Conservation (phyloP, 1,284 basidiomycete genomes). For the Rugosomyces carneus region DNA sequence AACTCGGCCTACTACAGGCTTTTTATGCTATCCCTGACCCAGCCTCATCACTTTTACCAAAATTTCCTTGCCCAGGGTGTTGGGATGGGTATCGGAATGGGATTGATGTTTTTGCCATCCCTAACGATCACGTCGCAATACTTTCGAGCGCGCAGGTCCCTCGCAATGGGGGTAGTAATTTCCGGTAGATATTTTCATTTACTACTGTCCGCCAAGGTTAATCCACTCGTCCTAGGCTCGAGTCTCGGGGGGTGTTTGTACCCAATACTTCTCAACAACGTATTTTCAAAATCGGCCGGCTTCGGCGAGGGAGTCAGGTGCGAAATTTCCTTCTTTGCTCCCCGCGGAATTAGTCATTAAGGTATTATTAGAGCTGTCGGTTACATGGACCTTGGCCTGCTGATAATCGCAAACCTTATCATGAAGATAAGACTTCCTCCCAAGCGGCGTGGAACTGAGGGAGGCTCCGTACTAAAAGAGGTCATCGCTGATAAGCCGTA, state of each 20-base stretch:
- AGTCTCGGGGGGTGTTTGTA: conserved; percentile 41
- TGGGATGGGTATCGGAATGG: conserved; percentile 41
- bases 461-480: conserved; percentile 19
- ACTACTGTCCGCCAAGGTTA: not conserved
- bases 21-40: conserved; percentile 28
- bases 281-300: conserved; percentile 27
- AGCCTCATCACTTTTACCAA: conserved; percentile 30
- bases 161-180: conserved; percentile 43
- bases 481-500: conserved; percentile 28
- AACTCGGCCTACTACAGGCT: conserved; percentile 12
- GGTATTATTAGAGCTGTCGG: conserved; percentile 25
- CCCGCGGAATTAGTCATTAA: not conserved
- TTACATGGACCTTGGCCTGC: conserved; percentile 29
- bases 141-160: conserved; percentile 35
- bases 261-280: conserved; percentile 42
- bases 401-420: conserved; percentile 31
- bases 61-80: conserved; percentile 39
- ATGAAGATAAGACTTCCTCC: conserved; percentile 32
- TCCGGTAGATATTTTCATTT: conserved; percentile 18
- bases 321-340: conserved; percentile 5
- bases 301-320: conserved; percentile 37
- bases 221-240: conserved; percentile 23
- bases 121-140: conserved; percentile 40
- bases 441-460: conserved; percentile 18
- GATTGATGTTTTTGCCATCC: conserved; percentile 40